Evolutionary conservation across 2,329 filamentous ascomycete genomes (phyloP).

Genomic region (Elsinoe necatrix): DNA sequence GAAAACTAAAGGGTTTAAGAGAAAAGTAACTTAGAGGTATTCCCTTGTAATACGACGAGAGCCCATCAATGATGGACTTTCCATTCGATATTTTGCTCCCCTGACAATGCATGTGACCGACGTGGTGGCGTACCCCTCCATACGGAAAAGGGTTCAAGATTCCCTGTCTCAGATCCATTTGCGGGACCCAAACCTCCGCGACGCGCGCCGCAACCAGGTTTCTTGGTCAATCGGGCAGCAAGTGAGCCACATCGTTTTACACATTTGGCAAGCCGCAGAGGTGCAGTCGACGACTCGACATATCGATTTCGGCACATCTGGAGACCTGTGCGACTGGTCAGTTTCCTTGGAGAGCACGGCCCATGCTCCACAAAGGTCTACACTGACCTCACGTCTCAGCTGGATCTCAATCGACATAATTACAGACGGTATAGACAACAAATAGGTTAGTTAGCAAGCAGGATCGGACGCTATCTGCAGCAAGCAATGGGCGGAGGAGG

Average conservation of each 20-base stretch:
- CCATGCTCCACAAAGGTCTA: conserved; percentile 12
- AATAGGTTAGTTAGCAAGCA: background rate
- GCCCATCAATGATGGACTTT: background rate
- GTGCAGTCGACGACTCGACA: background rate
- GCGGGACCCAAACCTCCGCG: conserved; percentile 7
- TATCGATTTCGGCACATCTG: background rate
- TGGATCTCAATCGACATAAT: background rate
- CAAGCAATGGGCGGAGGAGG: conserved; percentile 10
- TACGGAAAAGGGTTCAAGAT: background rate
- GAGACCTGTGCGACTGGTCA: background rate
- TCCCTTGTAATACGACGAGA: background rate
- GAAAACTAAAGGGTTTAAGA: background rate
- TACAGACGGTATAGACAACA: background rate
- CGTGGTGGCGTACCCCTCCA: conserved; percentile 2
- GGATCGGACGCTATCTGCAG: background rate
- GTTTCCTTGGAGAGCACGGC: conserved; percentile 2
- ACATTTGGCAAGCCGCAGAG: background rate
- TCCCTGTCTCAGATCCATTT: conserved; percentile 11
- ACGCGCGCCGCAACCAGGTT: conserved; percentile 9
- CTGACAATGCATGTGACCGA: background rate
- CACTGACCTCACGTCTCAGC: conserved; percentile 10
- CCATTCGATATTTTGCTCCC: background rate
- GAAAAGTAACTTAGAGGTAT: background rate
- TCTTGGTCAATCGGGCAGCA: conserved; percentile 4
- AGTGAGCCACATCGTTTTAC: background rate